Conservation (phyloP, 306 rosid genomes). For the Sicyos baderoa region DNA sequence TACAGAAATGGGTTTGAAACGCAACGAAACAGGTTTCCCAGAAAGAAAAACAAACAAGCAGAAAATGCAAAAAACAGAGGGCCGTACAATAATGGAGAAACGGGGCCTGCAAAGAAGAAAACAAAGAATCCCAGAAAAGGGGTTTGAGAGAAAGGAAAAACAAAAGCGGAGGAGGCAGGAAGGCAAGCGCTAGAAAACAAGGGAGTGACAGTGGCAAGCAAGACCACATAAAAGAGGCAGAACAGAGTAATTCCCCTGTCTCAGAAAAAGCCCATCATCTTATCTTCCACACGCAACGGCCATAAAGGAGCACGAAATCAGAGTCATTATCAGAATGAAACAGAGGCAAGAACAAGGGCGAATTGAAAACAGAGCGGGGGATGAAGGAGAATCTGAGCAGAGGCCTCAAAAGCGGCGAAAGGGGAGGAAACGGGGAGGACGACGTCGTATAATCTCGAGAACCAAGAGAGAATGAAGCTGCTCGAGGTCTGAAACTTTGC, state of each 20-base stretch:
- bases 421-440: neutral
- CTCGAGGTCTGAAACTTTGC: constrained; percentile 23
- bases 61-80: neutral
- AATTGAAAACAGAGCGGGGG: neutral
- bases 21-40: constrained; percentile 1
- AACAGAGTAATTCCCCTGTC: neutral
- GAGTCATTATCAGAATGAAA: neutral
- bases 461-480: constrained; percentile 23
- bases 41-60: neutral
- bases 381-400: neutral
- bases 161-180: neutral
- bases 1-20: neutral
- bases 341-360: neutral
- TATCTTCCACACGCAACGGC: constrained; percentile 21
- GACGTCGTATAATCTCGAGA: constrained; percentile 17
- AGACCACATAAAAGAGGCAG: neutral
- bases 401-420: constrained; percentile 11
- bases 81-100: constrained; percentile 17
- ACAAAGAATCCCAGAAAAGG: neutral
- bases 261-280: neutral
- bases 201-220: constrained; percentile 18
- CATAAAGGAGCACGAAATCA: neutral
- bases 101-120: neutral
- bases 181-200: constrained; percentile 30
- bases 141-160: constrained; percentile 10